These are phyloP conservation scores for Moesziomyces parantarcticus DNA, from an alignment of 1,284 basidiomycete species.

Conservation along the genomic window DNA sequence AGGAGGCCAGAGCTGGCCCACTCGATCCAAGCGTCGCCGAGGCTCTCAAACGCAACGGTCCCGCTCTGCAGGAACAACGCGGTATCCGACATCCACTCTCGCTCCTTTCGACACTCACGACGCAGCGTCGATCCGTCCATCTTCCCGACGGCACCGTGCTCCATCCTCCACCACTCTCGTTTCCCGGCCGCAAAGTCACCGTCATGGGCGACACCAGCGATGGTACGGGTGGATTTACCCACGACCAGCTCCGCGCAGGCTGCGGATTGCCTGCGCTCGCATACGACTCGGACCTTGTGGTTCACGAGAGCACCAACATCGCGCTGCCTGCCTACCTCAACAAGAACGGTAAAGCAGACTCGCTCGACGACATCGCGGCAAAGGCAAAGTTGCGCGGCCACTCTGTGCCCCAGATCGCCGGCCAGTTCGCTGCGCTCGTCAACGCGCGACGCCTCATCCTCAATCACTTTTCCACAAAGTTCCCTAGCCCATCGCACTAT, in stretches of 20 bases:
- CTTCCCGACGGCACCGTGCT: slow-evolving; percentile 61
- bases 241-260: slow-evolving; percentile 15
- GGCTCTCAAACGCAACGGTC: slow-evolving; percentile 53
- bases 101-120: slow-evolving; percentile 48
- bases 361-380: slow-evolving; percentile 35
- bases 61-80: slow-evolving; percentile 43
- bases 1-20: slow-evolving; percentile 43
- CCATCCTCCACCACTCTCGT: slow-evolving; percentile 53
- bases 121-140: slow-evolving; percentile 42
- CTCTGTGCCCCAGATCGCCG: slow-evolving; percentile 61
- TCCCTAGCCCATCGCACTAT: slow-evolving; percentile 47
- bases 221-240: slow-evolving; percentile 52
- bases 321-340: slow-evolving; percentile 49
- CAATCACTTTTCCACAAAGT: slow-evolving; percentile 64
- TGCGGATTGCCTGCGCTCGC: slow-evolving; percentile 22
- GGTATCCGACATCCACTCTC: slow-evolving; percentile 61
- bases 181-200: slow-evolving; percentile 62
- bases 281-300: slow-evolving; percentile 58
- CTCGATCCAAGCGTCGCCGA: slow-evolving; percentile 44
- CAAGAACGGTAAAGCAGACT: slow-evolving; percentile 42
- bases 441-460: slow-evolving; percentile 53
- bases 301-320: slow-evolving; percentile 66
- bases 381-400: slow-evolving; percentile 57
- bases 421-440: slow-evolving; percentile 57
- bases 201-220: slow-evolving; percentile 65